Percentiles rank a stretch among this genome's conserved stretches.
phyloP scores from a whole-genome alignment of 768 basidiomycete genomes.

The Tricholoma hemisulphureum region DNA sequence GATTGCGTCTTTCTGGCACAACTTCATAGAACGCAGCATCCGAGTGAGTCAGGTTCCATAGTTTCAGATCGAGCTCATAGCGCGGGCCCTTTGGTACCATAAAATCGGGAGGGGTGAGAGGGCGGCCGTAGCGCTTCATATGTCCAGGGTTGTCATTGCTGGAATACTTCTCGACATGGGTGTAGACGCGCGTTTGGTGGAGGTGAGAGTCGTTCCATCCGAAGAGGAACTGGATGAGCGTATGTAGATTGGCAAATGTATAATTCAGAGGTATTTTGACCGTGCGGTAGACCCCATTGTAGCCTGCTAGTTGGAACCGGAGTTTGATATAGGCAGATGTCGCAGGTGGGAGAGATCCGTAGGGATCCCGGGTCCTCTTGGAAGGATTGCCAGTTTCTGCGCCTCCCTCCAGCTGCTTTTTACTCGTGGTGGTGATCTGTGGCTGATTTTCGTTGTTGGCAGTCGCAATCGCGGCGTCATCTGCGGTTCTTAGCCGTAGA shows the following conservation, averaged over 20 bases:
- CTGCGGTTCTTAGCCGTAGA: neutral
- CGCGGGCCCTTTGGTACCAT: neutral
- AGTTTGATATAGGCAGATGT: constrained; percentile 1
- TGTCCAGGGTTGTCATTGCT: neutral
- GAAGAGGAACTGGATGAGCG: constrained; percentile 12
- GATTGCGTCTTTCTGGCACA: neutral
- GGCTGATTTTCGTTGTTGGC: neutral
- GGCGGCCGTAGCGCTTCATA: constrained; percentile 4
- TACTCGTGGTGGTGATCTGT: neutral
- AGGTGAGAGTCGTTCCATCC: constrained; percentile 12
- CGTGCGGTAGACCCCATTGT: constrained; percentile 8
- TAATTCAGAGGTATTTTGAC: constrained; percentile 12
- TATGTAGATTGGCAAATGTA: constrained; percentile 15
- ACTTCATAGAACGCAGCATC: constrained; percentile 1
- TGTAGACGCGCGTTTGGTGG: neutral
- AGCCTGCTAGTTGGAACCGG: neutral
- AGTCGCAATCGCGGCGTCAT: neutral
- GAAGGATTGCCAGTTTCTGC: neutral
- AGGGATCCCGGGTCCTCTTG: neutral
- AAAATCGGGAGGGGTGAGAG: neutral
- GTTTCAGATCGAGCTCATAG: neutral
- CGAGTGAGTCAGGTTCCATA: neutral
- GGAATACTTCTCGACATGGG: constrained; percentile 4
- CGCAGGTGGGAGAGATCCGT: neutral
- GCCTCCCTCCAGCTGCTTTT: neutral